Evolutionary conservation across 331 rosid genomes (phyloP).

Genomic region (Acacia concinna): DNA sequence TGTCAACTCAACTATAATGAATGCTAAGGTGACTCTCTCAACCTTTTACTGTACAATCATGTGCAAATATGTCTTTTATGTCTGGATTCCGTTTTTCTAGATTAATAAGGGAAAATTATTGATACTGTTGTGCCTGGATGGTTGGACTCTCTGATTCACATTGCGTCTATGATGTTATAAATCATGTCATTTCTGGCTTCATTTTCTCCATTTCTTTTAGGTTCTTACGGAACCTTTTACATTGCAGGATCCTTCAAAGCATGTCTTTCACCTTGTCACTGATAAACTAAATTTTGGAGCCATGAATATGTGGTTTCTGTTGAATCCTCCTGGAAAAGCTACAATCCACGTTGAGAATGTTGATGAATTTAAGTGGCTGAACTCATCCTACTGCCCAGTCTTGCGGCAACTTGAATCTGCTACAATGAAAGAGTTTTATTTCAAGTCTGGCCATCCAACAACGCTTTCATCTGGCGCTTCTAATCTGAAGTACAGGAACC

Average conservation of each 20-base stretch:
- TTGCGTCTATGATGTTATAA: neutral
- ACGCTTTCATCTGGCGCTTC: constrained; percentile 75
- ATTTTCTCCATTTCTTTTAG: neutral
- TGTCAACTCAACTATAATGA: constrained; percentile 79
- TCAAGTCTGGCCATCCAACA: constrained; percentile 86
- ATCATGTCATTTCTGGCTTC: constrained; percentile 23
- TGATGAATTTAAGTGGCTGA: constrained; percentile 93
- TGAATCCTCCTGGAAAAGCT: constrained; percentile 94
- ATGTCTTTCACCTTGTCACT: constrained; percentile 91
- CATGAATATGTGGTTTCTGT: constrained; percentile 97
- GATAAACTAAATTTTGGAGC: constrained; percentile 97
- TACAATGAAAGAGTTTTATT: constrained; percentile 91
- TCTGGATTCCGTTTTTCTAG: constrained; percentile 7
- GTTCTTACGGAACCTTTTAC: constrained; percentile 28
- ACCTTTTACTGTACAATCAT: constrained; percentile 17
- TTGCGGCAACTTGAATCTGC: constrained; percentile 93
- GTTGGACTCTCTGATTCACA: neutral
- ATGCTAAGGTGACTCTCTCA: constrained; percentile 69
- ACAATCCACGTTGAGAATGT: constrained; percentile 91
- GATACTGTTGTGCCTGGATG: constrained; percentile 15
- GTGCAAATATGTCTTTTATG: neutral
- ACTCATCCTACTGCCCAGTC: constrained; percentile 93
- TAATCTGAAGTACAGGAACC: constrained; percentile 93
- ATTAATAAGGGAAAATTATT: neutral
- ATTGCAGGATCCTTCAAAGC: constrained; percentile 88